phyloP scores from a whole-genome alignment of 2,329 filamentous ascomycete genomes.

The Thielaviopsis euricoi region DNA sequence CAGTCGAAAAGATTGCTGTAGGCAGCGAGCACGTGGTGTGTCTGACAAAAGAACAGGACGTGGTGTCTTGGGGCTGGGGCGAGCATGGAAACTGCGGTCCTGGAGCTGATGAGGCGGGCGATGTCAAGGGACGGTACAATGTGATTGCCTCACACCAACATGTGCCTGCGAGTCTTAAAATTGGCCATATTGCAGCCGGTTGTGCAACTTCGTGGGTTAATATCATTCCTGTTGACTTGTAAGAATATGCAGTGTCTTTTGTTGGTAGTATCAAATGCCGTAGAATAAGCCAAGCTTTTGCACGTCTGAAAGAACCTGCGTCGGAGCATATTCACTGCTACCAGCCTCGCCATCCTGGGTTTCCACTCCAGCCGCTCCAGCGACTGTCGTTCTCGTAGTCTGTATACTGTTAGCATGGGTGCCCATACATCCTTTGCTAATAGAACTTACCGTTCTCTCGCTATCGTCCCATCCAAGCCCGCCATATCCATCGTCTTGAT shows the following conservation, averaged over 20 bases:
- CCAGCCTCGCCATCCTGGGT: background rate
- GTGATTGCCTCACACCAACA: conserved; percentile 42
- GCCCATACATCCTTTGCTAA: background rate
- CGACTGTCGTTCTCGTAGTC: background rate
- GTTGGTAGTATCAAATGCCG: background rate
- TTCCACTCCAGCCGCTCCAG: background rate
- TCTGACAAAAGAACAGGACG: conserved; percentile 42
- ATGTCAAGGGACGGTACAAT: conserved; percentile 55
- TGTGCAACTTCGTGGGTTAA: conserved; percentile 79
- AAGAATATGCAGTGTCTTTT: background rate
- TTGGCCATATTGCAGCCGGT: conserved; percentile 57
- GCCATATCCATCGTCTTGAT: conserved; percentile 47
- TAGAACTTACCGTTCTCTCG: conserved; percentile 38
- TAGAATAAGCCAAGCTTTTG: conserved; percentile 28
- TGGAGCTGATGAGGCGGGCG: conserved; percentile 36
- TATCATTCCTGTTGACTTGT: conserved; percentile 18
- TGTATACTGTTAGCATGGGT: background rate
- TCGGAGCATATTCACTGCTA: conserved; percentile 39
- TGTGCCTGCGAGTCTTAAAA: conserved; percentile 32
- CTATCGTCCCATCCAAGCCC: conserved; percentile 61
- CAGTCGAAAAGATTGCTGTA: conserved; percentile 47
- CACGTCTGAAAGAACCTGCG: conserved; percentile 57
- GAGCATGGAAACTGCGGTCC: conserved; percentile 94
- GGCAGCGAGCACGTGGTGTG: conserved; percentile 86
- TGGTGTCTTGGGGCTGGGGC: conserved; percentile 88